These are phyloP conservation scores for Noccaea caerulescens DNA, from an alignment of 345 rosid species.

Conservation along the genomic window DNA sequence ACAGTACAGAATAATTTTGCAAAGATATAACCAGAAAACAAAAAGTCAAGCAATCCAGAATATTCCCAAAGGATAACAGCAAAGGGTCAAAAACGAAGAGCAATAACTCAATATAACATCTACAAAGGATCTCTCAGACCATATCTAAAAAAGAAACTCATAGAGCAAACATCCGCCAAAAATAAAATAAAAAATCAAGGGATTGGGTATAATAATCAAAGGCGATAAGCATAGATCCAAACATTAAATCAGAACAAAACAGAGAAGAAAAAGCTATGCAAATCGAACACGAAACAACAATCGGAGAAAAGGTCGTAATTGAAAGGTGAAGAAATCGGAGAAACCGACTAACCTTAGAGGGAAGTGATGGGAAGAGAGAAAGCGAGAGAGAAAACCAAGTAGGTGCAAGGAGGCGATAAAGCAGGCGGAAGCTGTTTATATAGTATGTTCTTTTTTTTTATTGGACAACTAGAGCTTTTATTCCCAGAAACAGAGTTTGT, in stretches of 20 bases:
- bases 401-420: conserved; percentile 24
- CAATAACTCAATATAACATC: too few relatives aligned
- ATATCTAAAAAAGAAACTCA: neutral
- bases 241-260: neutral
- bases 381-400: conserved; percentile 9
- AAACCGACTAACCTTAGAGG: conserved; percentile 12
- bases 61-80: neutral
- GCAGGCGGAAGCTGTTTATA: neutral
- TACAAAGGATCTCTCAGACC: neutral
- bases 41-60: too few relatives aligned
- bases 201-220: neutral
- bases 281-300: neutral
- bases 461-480: too few relatives aligned
- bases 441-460: too few relatives aligned
- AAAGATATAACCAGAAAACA: neutral
- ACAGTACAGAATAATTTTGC: neutral
- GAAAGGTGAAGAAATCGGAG: neutral
- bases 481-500: too few relatives aligned
- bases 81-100: too few relatives aligned
- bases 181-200: neutral
- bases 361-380: neutral
- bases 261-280: neutral
- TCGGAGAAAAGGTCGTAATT: neutral
- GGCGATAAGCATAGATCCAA: neutral
- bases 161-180: neutral